Conservation (phyloP, 306 rosid species). For the Fagus sylvatica region DNA sequence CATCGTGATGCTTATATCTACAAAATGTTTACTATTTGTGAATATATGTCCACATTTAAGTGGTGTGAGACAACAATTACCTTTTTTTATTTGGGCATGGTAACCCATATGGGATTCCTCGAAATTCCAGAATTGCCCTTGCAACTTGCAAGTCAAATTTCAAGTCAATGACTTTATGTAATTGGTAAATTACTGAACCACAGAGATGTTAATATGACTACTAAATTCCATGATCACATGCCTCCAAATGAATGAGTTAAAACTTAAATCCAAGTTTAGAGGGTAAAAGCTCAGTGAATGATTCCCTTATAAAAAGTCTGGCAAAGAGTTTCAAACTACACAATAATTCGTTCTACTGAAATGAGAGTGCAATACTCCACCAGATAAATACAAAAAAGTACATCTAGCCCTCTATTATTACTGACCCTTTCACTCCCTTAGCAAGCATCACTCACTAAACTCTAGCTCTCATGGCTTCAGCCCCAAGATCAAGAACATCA, state of each 20-base stretch:
- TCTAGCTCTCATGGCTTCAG: conserved; percentile 39
- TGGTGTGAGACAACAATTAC: not conserved
- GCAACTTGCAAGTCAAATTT: no score
- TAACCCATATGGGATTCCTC: not conserved
- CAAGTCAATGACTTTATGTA: not conserved
- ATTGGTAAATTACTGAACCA: not conserved
- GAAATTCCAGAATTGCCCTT: no score
- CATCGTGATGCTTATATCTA: not conserved
- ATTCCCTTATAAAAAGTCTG: not conserved
- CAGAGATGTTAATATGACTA: not conserved
- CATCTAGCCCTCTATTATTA: not conserved
- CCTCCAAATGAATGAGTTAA: not conserved
- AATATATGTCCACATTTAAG: no score
- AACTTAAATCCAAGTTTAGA: no score
- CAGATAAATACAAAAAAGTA: conserved; percentile 13
- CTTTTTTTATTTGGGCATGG: not conserved
- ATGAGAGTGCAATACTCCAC: conserved; percentile 10
- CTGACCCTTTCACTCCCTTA: not conserved
- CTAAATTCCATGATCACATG: not conserved
- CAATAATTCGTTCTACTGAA: conserved; percentile 1
- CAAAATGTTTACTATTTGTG: no score
- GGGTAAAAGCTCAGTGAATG: conserved; percentile 5
- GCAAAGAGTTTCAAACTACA: not conserved
- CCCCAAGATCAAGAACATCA: conserved; percentile 32
- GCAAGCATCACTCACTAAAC: not conserved